Percentiles rank a stretch among this genome's conserved stretches.
Conservation (phyloP, 768 basidiomycete genomes). For the Thelephora ganbajun region DNA sequence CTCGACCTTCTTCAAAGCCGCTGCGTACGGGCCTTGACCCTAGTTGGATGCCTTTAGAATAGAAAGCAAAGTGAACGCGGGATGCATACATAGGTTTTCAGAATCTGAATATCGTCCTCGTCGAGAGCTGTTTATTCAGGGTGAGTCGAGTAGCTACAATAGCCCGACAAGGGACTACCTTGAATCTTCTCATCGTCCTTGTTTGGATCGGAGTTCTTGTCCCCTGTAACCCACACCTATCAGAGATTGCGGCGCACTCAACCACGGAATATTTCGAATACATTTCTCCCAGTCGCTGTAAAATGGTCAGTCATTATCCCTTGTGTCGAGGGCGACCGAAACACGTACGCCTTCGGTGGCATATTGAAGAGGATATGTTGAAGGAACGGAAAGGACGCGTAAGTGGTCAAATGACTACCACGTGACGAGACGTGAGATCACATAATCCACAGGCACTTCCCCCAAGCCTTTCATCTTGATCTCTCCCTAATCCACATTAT, state of each 20-base stretch:
- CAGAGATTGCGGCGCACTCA: background rate
- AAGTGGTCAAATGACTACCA: conserved; percentile 13
- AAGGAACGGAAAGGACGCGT: conserved; percentile 18
- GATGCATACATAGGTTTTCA: conserved; percentile 83
- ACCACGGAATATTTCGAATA: conserved; percentile 18
- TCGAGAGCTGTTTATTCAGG: conserved; percentile 54
- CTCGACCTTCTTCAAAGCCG: conserved; percentile 78
- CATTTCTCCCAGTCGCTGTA: conserved; percentile 97
- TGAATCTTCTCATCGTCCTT: conserved; percentile 88
- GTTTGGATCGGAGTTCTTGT: conserved; percentile 64
- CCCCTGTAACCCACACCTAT: conserved; percentile 33
- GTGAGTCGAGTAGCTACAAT: background rate
- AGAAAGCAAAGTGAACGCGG: background rate
- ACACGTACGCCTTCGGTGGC: conserved; percentile 91
- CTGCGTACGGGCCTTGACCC: conserved; percentile 98
- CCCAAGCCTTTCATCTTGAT: background rate
- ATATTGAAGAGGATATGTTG: conserved; percentile 27
- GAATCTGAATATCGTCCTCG: conserved; percentile 96
- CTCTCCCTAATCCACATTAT: background rate
- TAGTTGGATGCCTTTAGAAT: conserved; percentile 17
- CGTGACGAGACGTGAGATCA: conserved; percentile 3
- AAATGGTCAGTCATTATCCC: conserved; percentile 5
- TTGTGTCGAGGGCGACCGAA: background rate
- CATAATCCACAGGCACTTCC: conserved; percentile 8
- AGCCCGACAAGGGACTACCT: conserved; percentile 7